Conservation (phyloP, 1,284 basidiomycete genomes). For the Boletus sp. region DNA sequence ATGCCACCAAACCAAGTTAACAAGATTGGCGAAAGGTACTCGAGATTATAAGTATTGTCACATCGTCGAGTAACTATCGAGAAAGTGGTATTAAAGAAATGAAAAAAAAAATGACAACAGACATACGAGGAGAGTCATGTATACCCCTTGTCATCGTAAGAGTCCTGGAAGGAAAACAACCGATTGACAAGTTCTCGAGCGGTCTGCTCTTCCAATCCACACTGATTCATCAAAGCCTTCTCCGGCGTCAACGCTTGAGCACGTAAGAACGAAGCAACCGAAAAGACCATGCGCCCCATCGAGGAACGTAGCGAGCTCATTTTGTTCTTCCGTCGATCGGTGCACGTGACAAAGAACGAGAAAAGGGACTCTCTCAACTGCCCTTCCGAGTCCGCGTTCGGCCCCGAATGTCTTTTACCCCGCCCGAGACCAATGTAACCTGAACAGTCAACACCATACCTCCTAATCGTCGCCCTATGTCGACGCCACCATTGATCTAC, state of each 20-base stretch:
- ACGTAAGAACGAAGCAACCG: slow-evolving; percentile 11
- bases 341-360: slow-evolving; percentile 16
- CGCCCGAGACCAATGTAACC: slow-evolving; percentile 32
- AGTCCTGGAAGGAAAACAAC: slow-evolving; percentile 7
- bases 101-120: not conserved
- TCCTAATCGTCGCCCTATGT: slow-evolving; percentile 28
- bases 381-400: slow-evolving; percentile 1
- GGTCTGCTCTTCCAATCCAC: slow-evolving; percentile 20
- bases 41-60: not conserved
- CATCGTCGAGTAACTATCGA: not conserved
- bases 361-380: slow-evolving; percentile 19
- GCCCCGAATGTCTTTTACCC: not conserved
- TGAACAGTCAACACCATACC: slow-evolving; percentile 28
- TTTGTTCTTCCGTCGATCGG: slow-evolving; percentile 11
- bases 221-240: slow-evolving; percentile 17
- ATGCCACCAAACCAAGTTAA: not conserved
- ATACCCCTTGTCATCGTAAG: not conserved
- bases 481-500: slow-evolving; percentile 34
- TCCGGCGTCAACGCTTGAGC: slow-evolving; percentile 10
- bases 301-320: slow-evolving; percentile 9
- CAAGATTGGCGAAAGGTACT: not conserved
- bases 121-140: not conserved
- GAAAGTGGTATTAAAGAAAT: not conserved
- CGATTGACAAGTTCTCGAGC: slow-evolving; percentile 22
- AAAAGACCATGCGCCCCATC: slow-evolving; percentile 8